phyloP scores from a whole-genome alignment of 148 eudicot genomes.

The Chenopodium quinoa region DNA sequence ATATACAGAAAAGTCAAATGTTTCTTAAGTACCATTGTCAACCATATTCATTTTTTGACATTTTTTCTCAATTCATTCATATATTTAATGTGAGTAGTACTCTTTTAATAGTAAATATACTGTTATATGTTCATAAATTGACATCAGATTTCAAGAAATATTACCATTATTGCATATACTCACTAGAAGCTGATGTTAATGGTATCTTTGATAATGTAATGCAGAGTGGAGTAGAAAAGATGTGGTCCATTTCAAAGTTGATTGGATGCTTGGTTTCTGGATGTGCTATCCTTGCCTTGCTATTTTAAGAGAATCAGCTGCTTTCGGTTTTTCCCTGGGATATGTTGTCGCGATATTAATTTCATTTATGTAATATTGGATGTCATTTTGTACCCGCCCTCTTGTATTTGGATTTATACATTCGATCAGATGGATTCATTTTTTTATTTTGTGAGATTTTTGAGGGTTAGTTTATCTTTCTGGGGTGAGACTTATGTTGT shows the following conservation, averaged over 20 bases:
- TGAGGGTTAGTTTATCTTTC: slow-evolving; percentile 18
- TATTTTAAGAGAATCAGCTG: slow-evolving; percentile 21
- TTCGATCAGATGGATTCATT: slow-evolving; percentile 27
- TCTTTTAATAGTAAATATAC: no score
- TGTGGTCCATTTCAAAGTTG: slow-evolving; percentile 25
- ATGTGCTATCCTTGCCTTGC: slow-evolving; percentile 18
- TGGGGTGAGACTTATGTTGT: slow-evolving; percentile 12
- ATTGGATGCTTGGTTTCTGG: slow-evolving; percentile 24
- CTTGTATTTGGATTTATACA: slow-evolving; percentile 31
- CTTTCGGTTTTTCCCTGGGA: background rate
- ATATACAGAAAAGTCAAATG: background rate
- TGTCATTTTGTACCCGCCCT: slow-evolving; percentile 19
- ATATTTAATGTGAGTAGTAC: background rate
- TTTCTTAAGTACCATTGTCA: background rate
- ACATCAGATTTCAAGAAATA: background rate
- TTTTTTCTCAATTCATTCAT: background rate
- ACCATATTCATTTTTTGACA: no score
- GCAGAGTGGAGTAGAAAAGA: slow-evolving; percentile 32
- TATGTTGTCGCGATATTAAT: slow-evolving; percentile 6
- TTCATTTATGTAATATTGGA: slow-evolving; percentile 14
- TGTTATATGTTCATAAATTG: background rate
- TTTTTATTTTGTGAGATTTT: slow-evolving; percentile 19
- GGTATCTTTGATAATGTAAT: background rate
- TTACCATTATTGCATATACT: no score
- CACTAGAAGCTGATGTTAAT: background rate